Evolutionary conservation across 140 eudicot species (phyloP).

Genomic region (Erigeron philadelphicus): DNA sequence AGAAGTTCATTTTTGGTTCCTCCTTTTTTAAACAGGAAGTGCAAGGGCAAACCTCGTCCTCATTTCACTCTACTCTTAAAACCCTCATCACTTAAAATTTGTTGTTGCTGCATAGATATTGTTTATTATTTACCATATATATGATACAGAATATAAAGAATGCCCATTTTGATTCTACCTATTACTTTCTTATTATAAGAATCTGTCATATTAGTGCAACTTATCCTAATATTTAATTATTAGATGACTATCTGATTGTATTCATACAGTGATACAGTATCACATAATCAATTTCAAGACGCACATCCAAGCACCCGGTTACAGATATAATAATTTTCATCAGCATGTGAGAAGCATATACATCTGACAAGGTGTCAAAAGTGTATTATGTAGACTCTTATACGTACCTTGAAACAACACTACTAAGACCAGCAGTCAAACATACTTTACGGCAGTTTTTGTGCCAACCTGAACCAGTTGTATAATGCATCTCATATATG

Average conservation of each 20-base stretch:
- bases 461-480: conserved; percentile 90
- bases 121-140: not conserved
- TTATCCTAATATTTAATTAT: not conserved
- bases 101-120: not conserved
- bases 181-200: not conserved
- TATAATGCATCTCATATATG: conserved; percentile 78
- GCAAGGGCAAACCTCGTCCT: too few species aligned
- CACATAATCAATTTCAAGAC: not conserved
- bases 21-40: too few species aligned
- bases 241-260: not conserved
- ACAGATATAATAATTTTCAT: not conserved
- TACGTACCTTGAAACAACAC: conserved; percentile 78
- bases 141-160: not conserved
- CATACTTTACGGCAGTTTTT: conserved; percentile 92
- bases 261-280: not conserved
- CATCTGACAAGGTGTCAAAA: not conserved
- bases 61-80: too few species aligned
- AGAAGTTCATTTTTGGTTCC: too few species aligned
- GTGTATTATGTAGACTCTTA: not conserved
- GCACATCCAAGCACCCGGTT: not conserved
- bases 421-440: conserved; percentile 79
- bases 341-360: conserved; percentile 7
- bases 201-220: not conserved
- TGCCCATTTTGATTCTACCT: not conserved
- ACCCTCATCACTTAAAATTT: too few species aligned